Conservation (phyloP, 495 filamentous ascomycete genomes). For the Penicillium cinerascens region DNA sequence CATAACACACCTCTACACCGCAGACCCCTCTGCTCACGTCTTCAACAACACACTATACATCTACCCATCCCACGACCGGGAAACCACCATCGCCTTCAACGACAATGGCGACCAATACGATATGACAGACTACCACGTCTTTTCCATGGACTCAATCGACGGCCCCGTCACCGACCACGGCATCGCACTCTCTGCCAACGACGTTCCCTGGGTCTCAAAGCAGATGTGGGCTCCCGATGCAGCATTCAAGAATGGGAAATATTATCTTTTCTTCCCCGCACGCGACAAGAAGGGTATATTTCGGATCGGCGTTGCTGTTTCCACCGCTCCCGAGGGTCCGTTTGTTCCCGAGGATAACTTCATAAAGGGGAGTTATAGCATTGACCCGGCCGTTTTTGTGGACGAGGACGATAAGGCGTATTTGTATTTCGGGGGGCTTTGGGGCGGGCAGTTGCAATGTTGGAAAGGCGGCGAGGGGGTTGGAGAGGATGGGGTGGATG, state of each 20-base stretch:
- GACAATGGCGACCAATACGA: slow-evolving; percentile 82
- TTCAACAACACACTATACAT: slow-evolving; percentile 50
- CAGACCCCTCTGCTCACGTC: slow-evolving; percentile 50
- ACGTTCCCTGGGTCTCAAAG: slow-evolving; percentile 46
- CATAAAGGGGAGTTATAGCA: slow-evolving; percentile 42
- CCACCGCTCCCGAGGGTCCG: slow-evolving; percentile 43
- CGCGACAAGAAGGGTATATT: slow-evolving; percentile 52
- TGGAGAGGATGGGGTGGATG: slow-evolving; percentile 7
- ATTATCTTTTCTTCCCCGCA: slow-evolving; percentile 49
- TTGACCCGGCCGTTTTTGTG: slow-evolving; percentile 50
- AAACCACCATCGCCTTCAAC: slow-evolving; percentile 54
- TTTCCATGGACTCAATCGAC: slow-evolving; percentile 39
- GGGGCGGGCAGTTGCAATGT: slow-evolving; percentile 68
- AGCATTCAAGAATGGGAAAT: slow-evolving; percentile 43
- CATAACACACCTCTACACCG: slow-evolving; percentile 64
- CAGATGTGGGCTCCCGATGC: slow-evolving; percentile 51
- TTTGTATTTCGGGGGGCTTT: slow-evolving; percentile 55
- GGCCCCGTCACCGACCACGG: slow-evolving; percentile 43
- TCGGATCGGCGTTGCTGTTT: slow-evolving; percentile 54
- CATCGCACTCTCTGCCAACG: slow-evolving; percentile 32
- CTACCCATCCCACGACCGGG: slow-evolving; percentile 46
- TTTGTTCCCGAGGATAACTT: slow-evolving; percentile 38
- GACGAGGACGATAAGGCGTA: slow-evolving; percentile 48
- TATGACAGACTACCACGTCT: slow-evolving; percentile 59
- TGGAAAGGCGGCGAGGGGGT: slow-evolving; percentile 26